phyloP scores from a whole-genome alignment of 2,329 filamentous ascomycete species.

The Diaporthe amygdali region DNA sequence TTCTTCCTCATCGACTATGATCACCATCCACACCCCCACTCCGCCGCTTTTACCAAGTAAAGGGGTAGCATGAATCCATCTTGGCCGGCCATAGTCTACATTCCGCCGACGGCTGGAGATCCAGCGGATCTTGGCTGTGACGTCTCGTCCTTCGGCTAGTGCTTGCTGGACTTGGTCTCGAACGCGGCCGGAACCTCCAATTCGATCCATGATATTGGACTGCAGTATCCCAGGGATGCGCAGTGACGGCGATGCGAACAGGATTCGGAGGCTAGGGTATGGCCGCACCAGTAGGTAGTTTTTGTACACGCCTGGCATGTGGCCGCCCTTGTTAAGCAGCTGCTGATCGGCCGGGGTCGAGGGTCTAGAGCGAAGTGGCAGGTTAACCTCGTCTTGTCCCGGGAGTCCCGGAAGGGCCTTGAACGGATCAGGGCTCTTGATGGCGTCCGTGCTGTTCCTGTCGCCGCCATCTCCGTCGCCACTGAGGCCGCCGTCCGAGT shows the following conservation, averaged over 20 bases:
- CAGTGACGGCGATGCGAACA: constrained; percentile 72
- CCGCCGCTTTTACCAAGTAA: constrained; percentile 68
- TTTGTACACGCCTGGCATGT: constrained; percentile 49
- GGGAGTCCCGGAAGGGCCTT: constrained; percentile 11
- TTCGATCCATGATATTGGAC: constrained; percentile 58
- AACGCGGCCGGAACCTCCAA: constrained; percentile 53
- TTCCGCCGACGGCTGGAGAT: constrained; percentile 56
- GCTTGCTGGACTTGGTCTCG: constrained; percentile 59
- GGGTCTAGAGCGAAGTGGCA: not conserved
- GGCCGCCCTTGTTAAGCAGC: constrained; percentile 31
- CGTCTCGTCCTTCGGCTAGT: constrained; percentile 69
- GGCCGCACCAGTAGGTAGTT: constrained; percentile 70
- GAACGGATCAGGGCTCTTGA: not conserved
- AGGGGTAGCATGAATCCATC: constrained; percentile 83
- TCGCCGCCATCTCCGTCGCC: not conserved
- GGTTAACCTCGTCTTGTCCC: not conserved
- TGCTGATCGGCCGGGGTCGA: not conserved
- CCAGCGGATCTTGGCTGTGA: constrained; percentile 79
- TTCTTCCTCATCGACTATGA: constrained; percentile 70
- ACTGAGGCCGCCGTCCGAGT: constrained; percentile 20
- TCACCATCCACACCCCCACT: constrained; percentile 80
- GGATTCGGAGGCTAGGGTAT: constrained; percentile 67
- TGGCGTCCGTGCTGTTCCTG: constrained; percentile 25
- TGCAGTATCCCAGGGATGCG: constrained; percentile 72
- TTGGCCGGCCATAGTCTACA: constrained; percentile 53